Conservation (phyloP, 495 filamentous ascomycete genomes). For the Cercophora samala region DNA sequence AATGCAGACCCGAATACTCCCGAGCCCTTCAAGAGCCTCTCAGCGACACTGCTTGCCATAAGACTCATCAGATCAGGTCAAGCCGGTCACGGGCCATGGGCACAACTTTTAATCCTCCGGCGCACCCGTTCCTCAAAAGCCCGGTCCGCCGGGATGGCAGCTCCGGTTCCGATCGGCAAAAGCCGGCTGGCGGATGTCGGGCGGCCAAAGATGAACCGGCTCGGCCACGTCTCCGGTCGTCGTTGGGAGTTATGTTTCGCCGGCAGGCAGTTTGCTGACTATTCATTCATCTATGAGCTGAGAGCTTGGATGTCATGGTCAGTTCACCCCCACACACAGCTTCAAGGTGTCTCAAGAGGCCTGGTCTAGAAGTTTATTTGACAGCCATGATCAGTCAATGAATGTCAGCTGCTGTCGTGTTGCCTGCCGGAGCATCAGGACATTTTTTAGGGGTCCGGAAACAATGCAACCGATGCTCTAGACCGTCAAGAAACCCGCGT, state of each 20-base stretch:
- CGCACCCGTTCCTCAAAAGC: not conserved
- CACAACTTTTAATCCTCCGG: not conserved
- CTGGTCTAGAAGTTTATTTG: not conserved
- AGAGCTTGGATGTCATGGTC: not conserved
- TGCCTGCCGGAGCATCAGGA: slow-evolving; percentile 2
- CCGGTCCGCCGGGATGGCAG: not conserved
- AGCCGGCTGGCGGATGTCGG: slow-evolving; percentile 5
- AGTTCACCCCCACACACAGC: not conserved
- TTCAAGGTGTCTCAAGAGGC: not conserved
- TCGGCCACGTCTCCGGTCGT: not conserved
- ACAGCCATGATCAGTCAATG: not conserved
- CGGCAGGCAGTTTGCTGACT: not conserved
- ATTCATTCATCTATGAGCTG: not conserved
- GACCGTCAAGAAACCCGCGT: not conserved
- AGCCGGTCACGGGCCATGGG: no score
- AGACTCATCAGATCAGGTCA: not conserved
- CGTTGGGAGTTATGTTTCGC: not conserved
- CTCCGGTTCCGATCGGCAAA: slow-evolving; percentile 13
- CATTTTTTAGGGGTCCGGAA: slow-evolving; percentile 4
- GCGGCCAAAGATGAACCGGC: not conserved
- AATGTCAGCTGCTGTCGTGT: not conserved
- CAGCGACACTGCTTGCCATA: not conserved
- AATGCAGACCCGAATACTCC: not conserved
- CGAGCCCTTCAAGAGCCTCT: not conserved
- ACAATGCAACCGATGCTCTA: slow-evolving; percentile 6